Evolutionary conservation across 2,329 filamentous ascomycete species (phyloP).

Genomic region (Pyrenophora teres): DNA sequence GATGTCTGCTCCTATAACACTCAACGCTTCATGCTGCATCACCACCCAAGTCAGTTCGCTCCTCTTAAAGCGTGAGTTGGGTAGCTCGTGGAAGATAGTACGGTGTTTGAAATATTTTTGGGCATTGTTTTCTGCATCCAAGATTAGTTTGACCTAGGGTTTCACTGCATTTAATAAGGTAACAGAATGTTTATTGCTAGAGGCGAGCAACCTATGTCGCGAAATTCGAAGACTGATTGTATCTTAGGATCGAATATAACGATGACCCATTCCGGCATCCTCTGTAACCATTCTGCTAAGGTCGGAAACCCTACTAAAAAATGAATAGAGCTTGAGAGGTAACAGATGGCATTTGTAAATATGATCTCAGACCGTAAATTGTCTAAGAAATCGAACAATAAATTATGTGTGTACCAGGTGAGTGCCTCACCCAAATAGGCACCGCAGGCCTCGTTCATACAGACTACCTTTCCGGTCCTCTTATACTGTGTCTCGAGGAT

Average conservation of each 20-base stretch:
- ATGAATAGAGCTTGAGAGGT: neutral
- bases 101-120: neutral
- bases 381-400: neutral
- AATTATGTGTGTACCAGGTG: neutral
- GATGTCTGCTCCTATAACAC: constrained; percentile 22
- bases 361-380: neutral
- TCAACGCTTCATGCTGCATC: neutral
- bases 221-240: neutral
- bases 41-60: neutral
- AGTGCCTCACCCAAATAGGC: neutral
- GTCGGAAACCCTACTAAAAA: neutral
- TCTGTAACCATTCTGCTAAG: neutral
- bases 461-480: neutral
- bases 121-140: neutral
- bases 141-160: neutral
- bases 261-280: neutral
- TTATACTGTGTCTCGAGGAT: neutral
- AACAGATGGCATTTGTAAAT: neutral
- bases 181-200: neutral
- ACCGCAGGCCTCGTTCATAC: neutral
- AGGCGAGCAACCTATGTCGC: neutral
- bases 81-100: neutral
- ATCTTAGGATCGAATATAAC: neutral
- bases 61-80: neutral
- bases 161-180: neutral